Evolutionary conservation across 2,329 filamentous ascomycete species (phyloP), one percentile per base, ranked within the genome.

Genomic region (Penicillium griseofulvum): DNA sequence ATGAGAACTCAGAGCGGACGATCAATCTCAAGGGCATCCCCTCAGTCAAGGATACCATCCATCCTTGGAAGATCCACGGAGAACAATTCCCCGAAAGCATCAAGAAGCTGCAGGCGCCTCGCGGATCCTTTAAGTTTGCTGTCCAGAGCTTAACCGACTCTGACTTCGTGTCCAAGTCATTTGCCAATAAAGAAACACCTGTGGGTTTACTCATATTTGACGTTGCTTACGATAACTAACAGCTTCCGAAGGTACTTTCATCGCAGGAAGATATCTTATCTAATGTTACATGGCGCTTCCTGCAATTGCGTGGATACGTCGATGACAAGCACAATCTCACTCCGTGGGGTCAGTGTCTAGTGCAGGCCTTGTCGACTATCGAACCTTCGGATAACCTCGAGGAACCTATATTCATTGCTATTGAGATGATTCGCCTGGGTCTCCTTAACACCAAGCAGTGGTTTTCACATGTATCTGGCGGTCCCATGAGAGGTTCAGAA

Each of bases 251-350:
- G 74, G 67, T 70, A 14, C 70, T 83, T 9, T 84, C 81, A 56
- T 83, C 87, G n/a, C 83, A 87, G 59, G 81, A 88, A 16, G 89
- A 94, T 66, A 82, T 93, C 52, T 77, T 83, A 24, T 78, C 91
- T 17, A 90, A 96, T 65, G 84, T 87, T 7, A 82, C 93, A 55
- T 97, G 91, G 88, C 85, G 91, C 52, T 94, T 97, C 74, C 81
- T 99, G 22, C 90, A 96, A 68, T 81, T 97, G 46, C 86, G 92
- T 56, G 91, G 88, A 24, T 99, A 97, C 67, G 81, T 96, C 44
- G 85, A 94, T 63, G 80, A 83, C 45, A 81, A 83, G 56, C 93
- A 97, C 73, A 84, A 87, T 56, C 81, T 97, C 57, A 96, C 92
- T 9, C 75, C 79, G 9, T 96, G 91, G 91, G 94, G 93, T 16